Conservation (phyloP, 306 rosid genomes). For the Cucurbita ficifolia region DNA sequence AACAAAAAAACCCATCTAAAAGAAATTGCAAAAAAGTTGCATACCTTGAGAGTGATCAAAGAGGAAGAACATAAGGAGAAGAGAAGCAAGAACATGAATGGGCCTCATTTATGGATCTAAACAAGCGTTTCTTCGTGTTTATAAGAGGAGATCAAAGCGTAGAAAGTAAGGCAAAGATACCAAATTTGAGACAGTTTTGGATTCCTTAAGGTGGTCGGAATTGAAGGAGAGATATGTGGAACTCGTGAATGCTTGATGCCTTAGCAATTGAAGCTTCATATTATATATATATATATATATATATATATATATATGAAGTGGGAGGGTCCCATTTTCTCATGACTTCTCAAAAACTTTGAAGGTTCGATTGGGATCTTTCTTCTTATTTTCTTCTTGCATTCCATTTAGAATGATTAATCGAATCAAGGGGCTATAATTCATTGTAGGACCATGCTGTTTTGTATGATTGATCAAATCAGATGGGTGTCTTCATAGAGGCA, state of each 20-base stretch:
- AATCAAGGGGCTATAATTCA: slow-evolving; percentile 7
- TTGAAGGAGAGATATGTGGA: not conserved
- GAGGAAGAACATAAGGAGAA: slow-evolving; percentile 43
- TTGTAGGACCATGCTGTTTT: not conserved
- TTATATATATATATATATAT: not conserved
- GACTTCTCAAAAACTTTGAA: not conserved
- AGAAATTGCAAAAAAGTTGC: not conserved
- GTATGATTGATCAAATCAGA: slow-evolving; percentile 17
- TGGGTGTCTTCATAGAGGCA: not conserved
- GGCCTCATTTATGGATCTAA: slow-evolving; percentile 26
- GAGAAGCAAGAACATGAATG: slow-evolving; percentile 26
- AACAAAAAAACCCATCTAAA: not conserved
- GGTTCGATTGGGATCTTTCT: slow-evolving; percentile 9
- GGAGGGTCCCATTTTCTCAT: slow-evolving; percentile 26
- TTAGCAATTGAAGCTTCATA: slow-evolving; percentile 10
- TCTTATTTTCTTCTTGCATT: not conserved
- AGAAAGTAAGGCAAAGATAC: not conserved
- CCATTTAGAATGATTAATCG: not conserved
- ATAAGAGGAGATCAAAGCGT: not conserved
- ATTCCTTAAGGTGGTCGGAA: not conserved
- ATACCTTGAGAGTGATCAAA: slow-evolving; percentile 45
- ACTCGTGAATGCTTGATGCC: slow-evolving; percentile 14
- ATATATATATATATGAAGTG: not conserved
- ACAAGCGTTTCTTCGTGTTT: not conserved
- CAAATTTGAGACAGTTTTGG: not conserved